These are phyloP conservation scores for Fusarium redolens DNA, from an alignment of 2,329 filamentous ascomycete genomes.

Conservation along the genomic window DNA sequence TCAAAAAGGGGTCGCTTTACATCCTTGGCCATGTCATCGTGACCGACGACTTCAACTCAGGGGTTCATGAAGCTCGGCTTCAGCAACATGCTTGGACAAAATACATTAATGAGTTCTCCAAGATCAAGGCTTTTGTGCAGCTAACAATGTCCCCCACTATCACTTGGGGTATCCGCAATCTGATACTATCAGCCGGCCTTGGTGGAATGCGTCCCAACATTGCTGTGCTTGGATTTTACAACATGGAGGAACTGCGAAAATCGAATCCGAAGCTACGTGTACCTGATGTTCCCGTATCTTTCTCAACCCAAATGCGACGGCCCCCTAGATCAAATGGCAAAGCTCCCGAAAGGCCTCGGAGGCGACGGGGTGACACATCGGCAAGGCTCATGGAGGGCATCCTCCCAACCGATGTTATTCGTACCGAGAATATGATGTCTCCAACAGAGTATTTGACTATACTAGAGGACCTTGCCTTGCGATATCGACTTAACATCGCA, in stretches of 20 bases:
- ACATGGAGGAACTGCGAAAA: slow-evolving; percentile 78
- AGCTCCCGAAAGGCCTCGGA: slow-evolving; percentile 48
- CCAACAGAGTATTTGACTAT: slow-evolving; percentile 83
- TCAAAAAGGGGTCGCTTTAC: slow-evolving; percentile 89
- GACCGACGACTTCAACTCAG: slow-evolving; percentile 80
- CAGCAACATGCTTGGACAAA: slow-evolving; percentile 87
- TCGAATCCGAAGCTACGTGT: slow-evolving; percentile 68
- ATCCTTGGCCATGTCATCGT: slow-evolving; percentile 91
- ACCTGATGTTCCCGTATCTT: slow-evolving; percentile 59
- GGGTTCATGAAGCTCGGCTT: slow-evolving; percentile 82
- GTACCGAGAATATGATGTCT: slow-evolving; percentile 74
- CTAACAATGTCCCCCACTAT: slow-evolving; percentile 84
- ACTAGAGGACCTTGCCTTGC: slow-evolving; percentile 82
- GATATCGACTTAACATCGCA: slow-evolving; percentile 84
- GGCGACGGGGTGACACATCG: slow-evolving; percentile 65
- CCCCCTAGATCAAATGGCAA: slow-evolving; percentile 49
- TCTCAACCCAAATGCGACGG: slow-evolving; percentile 48
- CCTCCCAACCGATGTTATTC: slow-evolving; percentile 77
- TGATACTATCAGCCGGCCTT: slow-evolving; percentile 83
- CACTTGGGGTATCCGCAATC: slow-evolving; percentile 86
- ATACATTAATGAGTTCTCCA: slow-evolving; percentile 83
- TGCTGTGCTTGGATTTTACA: slow-evolving; percentile 82
- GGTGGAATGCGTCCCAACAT: slow-evolving; percentile 93
- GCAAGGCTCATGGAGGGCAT: slow-evolving; percentile 66
- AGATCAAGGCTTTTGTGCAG: slow-evolving; percentile 90